Evolutionary conservation across 2,329 filamentous ascomycete species (phyloP).

Genomic region (Leptosphaerulina australis): DNA sequence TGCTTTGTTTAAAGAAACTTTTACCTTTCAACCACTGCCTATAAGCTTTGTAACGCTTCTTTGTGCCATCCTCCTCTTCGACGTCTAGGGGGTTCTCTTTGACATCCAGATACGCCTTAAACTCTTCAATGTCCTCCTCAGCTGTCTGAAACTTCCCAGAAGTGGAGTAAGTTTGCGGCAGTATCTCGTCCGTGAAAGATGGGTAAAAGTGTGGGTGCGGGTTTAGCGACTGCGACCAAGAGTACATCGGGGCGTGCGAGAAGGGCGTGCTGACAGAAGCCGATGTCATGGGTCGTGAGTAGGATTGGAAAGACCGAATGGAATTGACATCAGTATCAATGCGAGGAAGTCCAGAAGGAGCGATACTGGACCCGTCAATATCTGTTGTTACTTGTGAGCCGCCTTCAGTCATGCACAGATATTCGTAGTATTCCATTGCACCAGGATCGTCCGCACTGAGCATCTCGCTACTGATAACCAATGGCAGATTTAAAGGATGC

Average conservation of each 20-base stretch:
- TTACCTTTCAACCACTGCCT: slow-evolving; percentile 93
- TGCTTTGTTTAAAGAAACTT: slow-evolving; percentile 89
- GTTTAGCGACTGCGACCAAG: slow-evolving; percentile 27
- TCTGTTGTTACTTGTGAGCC: slow-evolving; percentile 23
- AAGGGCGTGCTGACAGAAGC: slow-evolving; percentile 41
- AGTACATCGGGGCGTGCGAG: slow-evolving; percentile 40
- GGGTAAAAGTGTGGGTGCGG: slow-evolving; percentile 26
- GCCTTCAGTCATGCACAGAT: slow-evolving; percentile 65
- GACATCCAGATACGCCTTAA: slow-evolving; percentile 76
- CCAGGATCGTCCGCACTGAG: slow-evolving; percentile 57
- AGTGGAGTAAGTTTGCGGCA: slow-evolving; percentile 13
- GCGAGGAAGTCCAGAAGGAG: slow-evolving; percentile 22
- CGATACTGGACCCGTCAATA: slow-evolving; percentile 25
- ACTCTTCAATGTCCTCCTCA: slow-evolving; percentile 73
- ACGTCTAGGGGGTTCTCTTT: slow-evolving; percentile 87
- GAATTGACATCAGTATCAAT: slow-evolving; percentile 36
- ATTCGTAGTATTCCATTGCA: slow-evolving; percentile 76
- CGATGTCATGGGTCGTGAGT: slow-evolving; percentile 35
- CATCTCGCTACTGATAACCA: slow-evolving; percentile 74
- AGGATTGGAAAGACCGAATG: slow-evolving; percentile 33
- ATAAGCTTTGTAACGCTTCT: slow-evolving; percentile 97
- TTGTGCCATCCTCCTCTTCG: slow-evolving; percentile 80
- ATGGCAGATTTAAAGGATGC: slow-evolving; percentile 85
- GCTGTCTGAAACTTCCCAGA: slow-evolving; percentile 54
- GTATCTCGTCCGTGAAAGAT: slow-evolving; percentile 7